Percentiles rank a stretch among this genome's conserved stretches.
These are phyloP conservation scores for Hypoxylon crocopeplum DNA, from an alignment of 495 filamentous ascomycete species.

Conservation along the genomic window DNA sequence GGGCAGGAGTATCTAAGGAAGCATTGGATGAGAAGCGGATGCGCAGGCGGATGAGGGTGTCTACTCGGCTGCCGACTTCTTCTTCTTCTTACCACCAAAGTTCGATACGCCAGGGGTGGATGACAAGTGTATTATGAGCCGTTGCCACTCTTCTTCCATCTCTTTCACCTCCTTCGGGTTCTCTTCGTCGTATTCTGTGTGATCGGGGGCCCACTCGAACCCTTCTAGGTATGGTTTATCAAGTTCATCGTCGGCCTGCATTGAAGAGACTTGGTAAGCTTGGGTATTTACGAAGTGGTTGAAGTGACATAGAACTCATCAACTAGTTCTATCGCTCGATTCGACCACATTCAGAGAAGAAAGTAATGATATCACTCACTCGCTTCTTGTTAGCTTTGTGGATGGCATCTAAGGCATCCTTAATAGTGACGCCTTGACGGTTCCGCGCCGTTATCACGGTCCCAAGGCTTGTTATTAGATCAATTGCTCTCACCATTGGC, in stretches of 20 bases:
- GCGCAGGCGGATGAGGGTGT: constrained; percentile 8
- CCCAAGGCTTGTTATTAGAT: constrained; percentile 87
- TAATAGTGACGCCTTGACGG: constrained; percentile 90
- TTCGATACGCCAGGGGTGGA: constrained; percentile 63
- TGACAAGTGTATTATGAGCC: constrained; percentile 82
- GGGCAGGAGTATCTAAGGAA: constrained; percentile 12
- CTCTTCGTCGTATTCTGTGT: constrained; percentile 70
- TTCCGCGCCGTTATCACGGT: constrained; percentile 88
- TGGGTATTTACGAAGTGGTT: not conserved
- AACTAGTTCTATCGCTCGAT: not conserved
- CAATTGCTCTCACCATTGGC: constrained; percentile 90
- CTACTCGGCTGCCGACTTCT: constrained; percentile 66
- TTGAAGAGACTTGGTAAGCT: not conserved
- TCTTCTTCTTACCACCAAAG: constrained; percentile 65
- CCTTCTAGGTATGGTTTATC: constrained; percentile 82
- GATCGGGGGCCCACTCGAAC: constrained; percentile 77
- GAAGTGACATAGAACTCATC: too few relatives aligned
- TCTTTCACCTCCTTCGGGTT: constrained; percentile 53
- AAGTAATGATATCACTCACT: constrained; percentile 55
- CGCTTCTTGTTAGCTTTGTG: constrained; percentile 94
- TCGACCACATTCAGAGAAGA: not conserved
- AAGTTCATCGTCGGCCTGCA: constrained; percentile 86
- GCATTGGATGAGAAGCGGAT: constrained; percentile 27
- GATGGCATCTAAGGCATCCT: constrained; percentile 92
- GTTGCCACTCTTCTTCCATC: constrained; percentile 50